phyloP scores from a whole-genome alignment of 2,329 filamentous ascomycete species.

The Mycogone perniciosa region DNA sequence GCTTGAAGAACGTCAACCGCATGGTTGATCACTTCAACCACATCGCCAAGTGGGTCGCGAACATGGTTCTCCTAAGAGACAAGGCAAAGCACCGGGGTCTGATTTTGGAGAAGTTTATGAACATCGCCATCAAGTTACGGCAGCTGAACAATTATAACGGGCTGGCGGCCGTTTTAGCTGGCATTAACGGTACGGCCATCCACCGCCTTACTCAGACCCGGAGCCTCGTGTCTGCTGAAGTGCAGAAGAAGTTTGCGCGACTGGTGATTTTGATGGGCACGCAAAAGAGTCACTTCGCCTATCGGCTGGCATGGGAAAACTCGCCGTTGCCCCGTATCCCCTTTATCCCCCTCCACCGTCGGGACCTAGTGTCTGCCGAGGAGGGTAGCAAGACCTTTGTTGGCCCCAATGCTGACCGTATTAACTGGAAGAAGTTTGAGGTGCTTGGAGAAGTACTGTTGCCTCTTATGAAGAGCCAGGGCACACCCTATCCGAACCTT shows the following conservation, averaged over 20 bases:
- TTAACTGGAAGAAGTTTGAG: constrained; percentile 99
- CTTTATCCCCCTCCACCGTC: constrained; percentile 81
- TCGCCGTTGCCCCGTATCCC: constrained; percentile 85
- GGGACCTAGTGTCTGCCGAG: constrained; percentile 86
- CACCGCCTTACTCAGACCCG: constrained; percentile 77
- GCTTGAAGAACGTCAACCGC: constrained; percentile 79
- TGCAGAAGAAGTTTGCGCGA: constrained; percentile 79
- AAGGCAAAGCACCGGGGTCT: constrained; percentile 92
- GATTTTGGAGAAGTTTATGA: constrained; percentile 94
- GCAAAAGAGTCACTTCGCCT: constrained; percentile 87
- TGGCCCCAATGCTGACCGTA: constrained; percentile 62
- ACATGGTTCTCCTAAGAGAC: constrained; percentile 80
- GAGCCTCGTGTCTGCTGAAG: constrained; percentile 62
- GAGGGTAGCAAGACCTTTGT: constrained; percentile 89
- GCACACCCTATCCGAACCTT: constrained; percentile 70
- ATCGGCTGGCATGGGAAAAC: constrained; percentile 97
- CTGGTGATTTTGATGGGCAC: constrained; percentile 89
- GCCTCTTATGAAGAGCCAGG: constrained; percentile 86
- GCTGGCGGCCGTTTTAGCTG: constrained; percentile 86
- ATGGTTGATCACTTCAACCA: constrained; percentile 94
- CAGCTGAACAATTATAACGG: constrained; percentile 97
- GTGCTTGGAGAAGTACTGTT: constrained; percentile 88
- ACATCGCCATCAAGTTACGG: constrained; percentile 75
- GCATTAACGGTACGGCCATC: constrained; percentile 81
- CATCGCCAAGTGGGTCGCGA: constrained; percentile 73